Base-by-base conservation (phyloP, 2,329 filamentous ascomycete species). In the Penicillium sp. region DNA sequence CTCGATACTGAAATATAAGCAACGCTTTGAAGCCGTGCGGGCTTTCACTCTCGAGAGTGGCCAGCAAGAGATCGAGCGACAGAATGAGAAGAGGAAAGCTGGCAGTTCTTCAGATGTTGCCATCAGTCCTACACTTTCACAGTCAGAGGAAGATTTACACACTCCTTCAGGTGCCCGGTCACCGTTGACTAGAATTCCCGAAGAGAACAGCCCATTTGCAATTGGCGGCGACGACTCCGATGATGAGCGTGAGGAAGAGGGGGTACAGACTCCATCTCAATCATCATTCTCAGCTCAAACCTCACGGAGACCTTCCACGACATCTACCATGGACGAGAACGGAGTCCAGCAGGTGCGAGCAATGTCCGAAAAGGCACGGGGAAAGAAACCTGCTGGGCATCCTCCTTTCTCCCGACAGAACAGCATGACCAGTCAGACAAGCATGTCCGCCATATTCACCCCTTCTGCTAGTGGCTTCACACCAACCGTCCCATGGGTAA, bases 351-450 rank as follows among this genome's bases (percentile, higher is more conserved):
- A 97, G 71, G 74, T 96, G 31, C 85, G 91, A 57, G 92, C 92
- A 54, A 96, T 97, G 90, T 97, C 93, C 21, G 94, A 97, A 75
- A 99, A 97, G 74, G 94, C 94, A 17, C 83, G 94, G 50, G 94
- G 94, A 8, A 99, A 99, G 75, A 91, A 96, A 86, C 94, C 93
- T 29, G 91, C 90, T 13, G 89, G 90, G 1, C 82, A 88, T 50
- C 84, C 85, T n/a, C 85, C 85, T 2, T 96, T 97, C 72, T 96
- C 93, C 0, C 83, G 93, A 19, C 92, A 96, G 70, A 96, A 94
- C 70, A 95, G 92, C 73, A 90, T 88, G 29, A 90, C 90, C 1
- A 96, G 91, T 68, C 81, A 97, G 37, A 85, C 82, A 57, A 86
- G 86, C 66, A 81, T 88, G 68, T 84, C 87, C 13, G 80, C 83